Percentiles rank a stretch among this genome's conserved stretches.
Evolutionary conservation across 1,284 basidiomycete species (phyloP).

Genomic region (Laetiporus sulphureus): DNA sequence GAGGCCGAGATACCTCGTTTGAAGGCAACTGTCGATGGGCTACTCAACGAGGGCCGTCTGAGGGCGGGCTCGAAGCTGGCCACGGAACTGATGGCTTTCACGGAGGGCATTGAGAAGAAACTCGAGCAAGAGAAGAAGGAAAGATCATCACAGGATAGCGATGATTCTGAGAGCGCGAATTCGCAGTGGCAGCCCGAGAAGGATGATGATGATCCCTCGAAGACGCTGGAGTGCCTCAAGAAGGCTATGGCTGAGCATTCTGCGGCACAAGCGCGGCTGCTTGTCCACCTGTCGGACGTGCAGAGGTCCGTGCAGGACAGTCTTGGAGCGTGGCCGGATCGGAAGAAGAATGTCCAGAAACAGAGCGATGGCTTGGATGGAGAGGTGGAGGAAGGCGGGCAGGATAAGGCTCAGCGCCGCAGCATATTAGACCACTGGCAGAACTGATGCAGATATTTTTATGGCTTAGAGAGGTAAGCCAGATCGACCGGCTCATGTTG

Average conservation of each 20-base stretch:
- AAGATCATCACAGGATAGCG: background rate
- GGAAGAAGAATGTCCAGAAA: background rate
- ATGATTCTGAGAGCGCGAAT: background rate
- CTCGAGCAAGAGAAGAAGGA: constrained; percentile 13
- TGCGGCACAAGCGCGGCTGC: constrained; percentile 18
- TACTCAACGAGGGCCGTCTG: constrained; percentile 29
- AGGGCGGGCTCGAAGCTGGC: constrained; percentile 25
- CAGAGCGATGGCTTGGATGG: background rate
- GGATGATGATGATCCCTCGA: background rate
- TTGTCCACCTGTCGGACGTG: constrained; percentile 40
- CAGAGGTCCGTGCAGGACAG: constrained; percentile 32
- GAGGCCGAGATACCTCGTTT: constrained; percentile 28
- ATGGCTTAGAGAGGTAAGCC: too few species aligned
- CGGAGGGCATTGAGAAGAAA: constrained; percentile 26
- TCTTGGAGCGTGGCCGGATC: constrained; percentile 8
- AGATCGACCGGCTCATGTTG: too few species aligned
- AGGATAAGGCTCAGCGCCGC: background rate
- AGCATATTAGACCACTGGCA: background rate
- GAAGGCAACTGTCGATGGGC: constrained; percentile 26
- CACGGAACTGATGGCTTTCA: constrained; percentile 28
- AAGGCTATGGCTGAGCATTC: constrained; percentile 18
- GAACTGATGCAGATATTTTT: too few species aligned
- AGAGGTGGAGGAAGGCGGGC: background rate
- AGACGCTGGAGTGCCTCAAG: constrained; percentile 13
- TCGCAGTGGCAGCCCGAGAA: background rate